These are phyloP conservation scores for Salix purpurea DNA, from an alignment of 345 rosid genomes.

Conservation along the genomic window DNA sequence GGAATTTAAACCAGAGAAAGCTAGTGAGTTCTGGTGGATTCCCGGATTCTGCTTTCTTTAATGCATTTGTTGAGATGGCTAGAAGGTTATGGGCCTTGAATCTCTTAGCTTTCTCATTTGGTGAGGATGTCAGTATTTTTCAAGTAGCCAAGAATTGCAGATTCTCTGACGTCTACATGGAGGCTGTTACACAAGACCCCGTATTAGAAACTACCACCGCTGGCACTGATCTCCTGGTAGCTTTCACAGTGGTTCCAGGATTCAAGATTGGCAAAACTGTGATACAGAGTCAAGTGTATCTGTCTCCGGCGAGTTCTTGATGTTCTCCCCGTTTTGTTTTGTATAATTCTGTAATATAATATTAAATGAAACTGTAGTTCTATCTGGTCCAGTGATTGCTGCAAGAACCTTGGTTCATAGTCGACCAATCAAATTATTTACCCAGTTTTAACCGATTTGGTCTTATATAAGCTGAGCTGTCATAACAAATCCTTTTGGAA, in stretches of 20 bases:
- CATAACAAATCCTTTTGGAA: not conserved
- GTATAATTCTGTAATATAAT: conserved; percentile 16
- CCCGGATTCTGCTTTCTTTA: conserved; percentile 75
- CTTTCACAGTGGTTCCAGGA: conserved; percentile 91
- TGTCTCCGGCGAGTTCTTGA: conserved; percentile 42
- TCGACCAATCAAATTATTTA: not conserved
- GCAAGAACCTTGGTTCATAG: not conserved
- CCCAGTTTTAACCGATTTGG: not conserved
- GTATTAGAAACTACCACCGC: conserved; percentile 15
- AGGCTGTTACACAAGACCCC: conserved; percentile 60
- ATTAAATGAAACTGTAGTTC: not conserved
- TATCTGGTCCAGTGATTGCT: not conserved
- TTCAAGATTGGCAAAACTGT: conserved; percentile 69
- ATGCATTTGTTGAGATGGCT: conserved; percentile 68
- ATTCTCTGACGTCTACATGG: conserved; percentile 93
- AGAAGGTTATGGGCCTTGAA: conserved; percentile 73
- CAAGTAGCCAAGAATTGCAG: conserved; percentile 59
- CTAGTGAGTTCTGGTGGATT: conserved; percentile 58
- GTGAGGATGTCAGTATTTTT: conserved; percentile 54
- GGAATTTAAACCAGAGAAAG: conserved; percentile 84
- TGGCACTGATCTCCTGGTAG: conserved; percentile 46
- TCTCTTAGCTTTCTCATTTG: conserved; percentile 60
- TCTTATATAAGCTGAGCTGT: not conserved
- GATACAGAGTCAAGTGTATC: conserved; percentile 75
- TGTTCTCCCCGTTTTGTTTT: not conserved